Percentiles rank a stretch among this genome's conserved stretches.
Evolutionary conservation across 768 basidiomycete genomes (phyloP).

Genomic region (Hemileccinum impolitum): DNA sequence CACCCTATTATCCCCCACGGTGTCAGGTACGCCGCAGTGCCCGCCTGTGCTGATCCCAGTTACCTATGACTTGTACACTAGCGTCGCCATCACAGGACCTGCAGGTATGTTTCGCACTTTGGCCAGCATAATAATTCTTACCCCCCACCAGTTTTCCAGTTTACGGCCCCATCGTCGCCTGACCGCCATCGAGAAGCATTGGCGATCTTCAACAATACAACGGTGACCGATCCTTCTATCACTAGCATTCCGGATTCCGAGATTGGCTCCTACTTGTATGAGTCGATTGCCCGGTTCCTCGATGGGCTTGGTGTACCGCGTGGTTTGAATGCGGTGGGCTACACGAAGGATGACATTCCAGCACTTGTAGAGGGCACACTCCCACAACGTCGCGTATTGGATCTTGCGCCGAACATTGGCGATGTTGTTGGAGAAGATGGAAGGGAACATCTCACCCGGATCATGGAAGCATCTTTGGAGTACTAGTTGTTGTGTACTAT

Average conservation of each 20-base stretch:
- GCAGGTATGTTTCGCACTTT: slow-evolving; percentile 48
- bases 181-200: slow-evolving; percentile 87
- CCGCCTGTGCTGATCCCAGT: neutral
- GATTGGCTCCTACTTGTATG: slow-evolving; percentile 74
- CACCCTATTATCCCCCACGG: slow-evolving; percentile 94
- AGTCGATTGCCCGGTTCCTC: slow-evolving; percentile 86
- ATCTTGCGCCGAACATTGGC: slow-evolving; percentile 89
- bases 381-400: slow-evolving; percentile 88
- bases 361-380: slow-evolving; percentile 87
- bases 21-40: slow-evolving; percentile 48
- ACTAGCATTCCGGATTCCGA: slow-evolving; percentile 73
- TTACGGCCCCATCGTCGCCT: slow-evolving; percentile 92
- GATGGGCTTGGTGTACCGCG: slow-evolving; percentile 82
- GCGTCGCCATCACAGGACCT: slow-evolving; percentile 87
- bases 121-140: neutral
- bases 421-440: slow-evolving; percentile 82
- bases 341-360: slow-evolving; percentile 60
- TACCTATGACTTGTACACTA: slow-evolving; percentile 19
- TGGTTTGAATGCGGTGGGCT: slow-evolving; percentile 80
- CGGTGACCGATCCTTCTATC: slow-evolving; percentile 65
- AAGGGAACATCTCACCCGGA: slow-evolving; percentile 72
- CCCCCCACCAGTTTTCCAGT: slow-evolving; percentile 70
- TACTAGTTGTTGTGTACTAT: slow-evolving; percentile 43
- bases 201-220: slow-evolving; percentile 73
- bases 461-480: slow-evolving; percentile 76